Percentiles rank a stretch among this genome's conserved stretches.
These are phyloP conservation scores for Massarina eburnea DNA, from an alignment of 2,329 filamentous ascomycete genomes.

Conservation along the genomic window DNA sequence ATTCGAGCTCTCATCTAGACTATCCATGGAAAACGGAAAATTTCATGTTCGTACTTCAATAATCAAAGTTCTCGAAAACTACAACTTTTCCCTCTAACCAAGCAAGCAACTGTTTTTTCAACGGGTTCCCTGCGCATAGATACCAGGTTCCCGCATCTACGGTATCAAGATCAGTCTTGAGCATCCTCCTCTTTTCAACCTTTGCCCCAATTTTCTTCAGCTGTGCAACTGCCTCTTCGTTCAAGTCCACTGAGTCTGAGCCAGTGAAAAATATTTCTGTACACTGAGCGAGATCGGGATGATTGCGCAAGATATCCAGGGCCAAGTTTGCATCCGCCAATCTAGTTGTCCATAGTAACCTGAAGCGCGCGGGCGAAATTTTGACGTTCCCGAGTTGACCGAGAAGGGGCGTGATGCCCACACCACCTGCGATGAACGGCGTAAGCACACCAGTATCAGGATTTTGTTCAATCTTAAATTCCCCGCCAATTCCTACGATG, in stretches of 20 bases:
- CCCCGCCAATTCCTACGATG: conserved; percentile 73
- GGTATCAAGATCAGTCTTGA: conserved; percentile 45
- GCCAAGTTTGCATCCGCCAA: conserved; percentile 65
- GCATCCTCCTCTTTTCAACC: conserved; percentile 51
- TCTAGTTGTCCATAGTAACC: conserved; percentile 69
- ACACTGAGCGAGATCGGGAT: conserved; percentile 54
- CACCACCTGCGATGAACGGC: conserved; percentile 73
- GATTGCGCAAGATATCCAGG: conserved; percentile 57
- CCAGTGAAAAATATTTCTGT: conserved; percentile 69
- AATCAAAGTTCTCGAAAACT: conserved; percentile 56
- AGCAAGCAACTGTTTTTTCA: conserved; percentile 52
- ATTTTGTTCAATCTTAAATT: conserved; percentile 52
- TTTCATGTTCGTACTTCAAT: conserved; percentile 14
- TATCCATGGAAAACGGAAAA: too few species aligned
- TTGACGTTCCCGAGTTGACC: conserved; percentile 57
- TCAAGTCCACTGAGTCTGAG: conserved; percentile 9
- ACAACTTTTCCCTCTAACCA: conserved; percentile 54
- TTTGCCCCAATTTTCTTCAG: conserved; percentile 38
- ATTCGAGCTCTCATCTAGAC: too few species aligned
- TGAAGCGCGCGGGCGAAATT: conserved; percentile 42
- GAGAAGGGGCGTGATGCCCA: conserved; percentile 82
- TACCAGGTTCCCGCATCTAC: conserved; percentile 55
- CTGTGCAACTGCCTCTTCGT: conserved; percentile 27
- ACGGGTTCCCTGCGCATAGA: conserved; percentile 56
- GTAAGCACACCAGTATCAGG: conserved; percentile 43